Evolutionary conservation across 1,284 basidiomycete genomes (phyloP).

Genomic region (Amylostereum areolatum): DNA sequence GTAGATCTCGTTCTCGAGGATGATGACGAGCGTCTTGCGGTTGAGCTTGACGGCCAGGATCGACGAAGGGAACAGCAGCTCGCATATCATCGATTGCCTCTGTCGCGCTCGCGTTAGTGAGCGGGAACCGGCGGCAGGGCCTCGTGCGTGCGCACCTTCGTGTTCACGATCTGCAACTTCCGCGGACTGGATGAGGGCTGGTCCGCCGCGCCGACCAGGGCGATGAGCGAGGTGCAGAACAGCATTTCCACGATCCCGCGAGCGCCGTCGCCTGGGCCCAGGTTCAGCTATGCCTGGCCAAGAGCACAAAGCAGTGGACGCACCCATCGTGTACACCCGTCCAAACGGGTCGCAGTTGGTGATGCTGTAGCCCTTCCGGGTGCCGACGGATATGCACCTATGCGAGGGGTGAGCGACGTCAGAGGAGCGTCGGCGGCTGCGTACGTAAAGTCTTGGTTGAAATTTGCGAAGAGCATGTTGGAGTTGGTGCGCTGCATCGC

Average conservation of each 20-base stretch:
- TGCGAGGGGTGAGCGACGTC: background rate
- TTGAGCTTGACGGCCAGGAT: conserved; percentile 97
- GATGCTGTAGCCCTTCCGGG: conserved; percentile 93
- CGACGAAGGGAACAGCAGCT: conserved; percentile 93
- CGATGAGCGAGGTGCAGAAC: conserved; percentile 97
- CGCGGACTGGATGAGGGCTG: conserved; percentile 83
- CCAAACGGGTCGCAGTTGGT: conserved; percentile 98
- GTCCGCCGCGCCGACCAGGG: conserved; percentile 92
- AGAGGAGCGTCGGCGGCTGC: background rate
- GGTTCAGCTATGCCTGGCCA: background rate
- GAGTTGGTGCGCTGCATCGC: conserved; percentile 31
- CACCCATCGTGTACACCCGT: conserved; percentile 90
- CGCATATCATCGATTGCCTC: conserved; percentile 99
- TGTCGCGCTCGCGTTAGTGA: conserved; percentile 25
- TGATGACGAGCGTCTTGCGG: conserved; percentile 91
- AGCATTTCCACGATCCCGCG: conserved; percentile 98
- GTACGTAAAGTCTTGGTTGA: conserved; percentile 84
- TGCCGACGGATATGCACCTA: conserved; percentile 91
- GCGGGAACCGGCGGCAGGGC: background rate
- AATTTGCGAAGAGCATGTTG: conserved; percentile 79
- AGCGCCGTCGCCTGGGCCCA: conserved; percentile 74
- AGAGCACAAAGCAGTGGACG: conserved; percentile 25
- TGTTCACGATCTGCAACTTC: conserved; percentile 96
- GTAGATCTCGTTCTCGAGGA: conserved; percentile 95
- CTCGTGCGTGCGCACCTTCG: conserved; percentile 63